phyloP scores from a whole-genome alignment of 768 basidiomycete genomes.

The Pulveroboletus sp. region DNA sequence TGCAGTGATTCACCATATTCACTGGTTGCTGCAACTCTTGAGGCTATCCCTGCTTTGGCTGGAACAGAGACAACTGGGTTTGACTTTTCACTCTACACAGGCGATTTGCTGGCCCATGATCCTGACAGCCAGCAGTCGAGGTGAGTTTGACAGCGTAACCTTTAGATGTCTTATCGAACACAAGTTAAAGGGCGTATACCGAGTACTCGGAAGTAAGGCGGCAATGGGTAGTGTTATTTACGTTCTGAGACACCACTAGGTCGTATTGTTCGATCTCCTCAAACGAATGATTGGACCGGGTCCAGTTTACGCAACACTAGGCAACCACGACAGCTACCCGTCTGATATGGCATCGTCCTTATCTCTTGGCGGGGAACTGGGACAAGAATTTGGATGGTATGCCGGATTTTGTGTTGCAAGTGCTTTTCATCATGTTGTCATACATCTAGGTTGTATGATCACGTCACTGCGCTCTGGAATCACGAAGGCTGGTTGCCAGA shows the following conservation, averaged over 20 bases:
- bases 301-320: constrained; percentile 71
- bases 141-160: constrained; percentile 32
- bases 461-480: constrained; percentile 66
- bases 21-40: constrained; percentile 53
- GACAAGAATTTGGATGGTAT: constrained; percentile 63
- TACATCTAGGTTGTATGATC: constrained; percentile 65
- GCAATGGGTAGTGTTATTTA: neutral
- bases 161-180: neutral
- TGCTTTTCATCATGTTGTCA: neutral
- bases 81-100: constrained; percentile 64
- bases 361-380: constrained; percentile 50
- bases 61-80: constrained; percentile 60
- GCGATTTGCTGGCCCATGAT: constrained; percentile 74
- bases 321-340: constrained; percentile 72
- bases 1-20: constrained; percentile 60
- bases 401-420: constrained; percentile 3
- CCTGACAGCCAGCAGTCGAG: constrained; percentile 58
- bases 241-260: constrained; percentile 34
- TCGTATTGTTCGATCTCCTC: constrained; percentile 63
- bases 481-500: constrained; percentile 66
- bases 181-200: constrained; percentile 45
- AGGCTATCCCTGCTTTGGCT: constrained; percentile 65
- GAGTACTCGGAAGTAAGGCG: constrained; percentile 56
- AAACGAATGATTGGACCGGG: constrained; percentile 57
- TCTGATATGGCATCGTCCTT: constrained; percentile 57